Percentiles rank a stretch among this genome's conserved stretches.
These are phyloP conservation scores for Ophiocordyceps polyrhachis-furcata DNA, from an alignment of 2,329 filamentous ascomycete genomes.

Conservation along the genomic window DNA sequence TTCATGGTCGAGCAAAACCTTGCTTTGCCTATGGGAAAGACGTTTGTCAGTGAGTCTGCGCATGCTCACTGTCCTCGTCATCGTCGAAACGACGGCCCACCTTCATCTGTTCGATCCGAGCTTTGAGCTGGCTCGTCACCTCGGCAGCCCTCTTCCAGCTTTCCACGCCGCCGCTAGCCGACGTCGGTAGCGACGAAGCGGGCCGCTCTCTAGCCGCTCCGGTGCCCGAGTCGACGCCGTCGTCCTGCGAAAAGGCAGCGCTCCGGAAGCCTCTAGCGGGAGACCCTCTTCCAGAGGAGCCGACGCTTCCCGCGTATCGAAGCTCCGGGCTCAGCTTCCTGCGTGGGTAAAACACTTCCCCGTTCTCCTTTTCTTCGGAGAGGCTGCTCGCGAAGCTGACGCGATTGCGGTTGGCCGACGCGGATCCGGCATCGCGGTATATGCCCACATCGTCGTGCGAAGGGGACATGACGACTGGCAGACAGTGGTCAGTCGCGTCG, in stretches of 20 bases:
- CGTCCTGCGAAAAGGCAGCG: conserved; percentile 13
- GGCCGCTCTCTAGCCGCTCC: conserved; percentile 14
- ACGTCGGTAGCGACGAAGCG: conserved; percentile 16
- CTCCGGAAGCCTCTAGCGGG: conserved; percentile 36
- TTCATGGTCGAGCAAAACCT: conserved; percentile 12
- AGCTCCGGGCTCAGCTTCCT: conserved; percentile 37
- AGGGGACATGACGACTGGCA: conserved; percentile 26
- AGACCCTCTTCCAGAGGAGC: conserved; percentile 38
- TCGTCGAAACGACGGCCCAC: conserved; percentile 16
- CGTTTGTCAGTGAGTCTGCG: neutral
- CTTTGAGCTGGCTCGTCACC: conserved; percentile 93
- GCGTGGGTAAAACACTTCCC: conserved; percentile 26
- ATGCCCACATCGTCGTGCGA: conserved; percentile 40
- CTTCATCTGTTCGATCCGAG: conserved; percentile 98
- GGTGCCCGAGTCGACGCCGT: conserved; percentile 12
- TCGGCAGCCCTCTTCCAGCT: conserved; percentile 96
- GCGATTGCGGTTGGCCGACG: conserved; percentile 25
- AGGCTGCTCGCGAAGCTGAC: conserved; percentile 46
- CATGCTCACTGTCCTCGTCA: neutral
- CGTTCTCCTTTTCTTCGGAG: conserved; percentile 66
- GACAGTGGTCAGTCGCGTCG: neutral
- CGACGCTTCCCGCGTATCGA: conserved; percentile 28
- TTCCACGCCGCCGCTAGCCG: conserved; percentile 30
- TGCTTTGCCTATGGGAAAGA: conserved; percentile 8
- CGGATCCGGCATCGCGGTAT: conserved; percentile 32